Evolutionary conservation across 2,329 filamentous ascomycete species (phyloP).

Genomic region (Pyrenochaeta sp.): DNA sequence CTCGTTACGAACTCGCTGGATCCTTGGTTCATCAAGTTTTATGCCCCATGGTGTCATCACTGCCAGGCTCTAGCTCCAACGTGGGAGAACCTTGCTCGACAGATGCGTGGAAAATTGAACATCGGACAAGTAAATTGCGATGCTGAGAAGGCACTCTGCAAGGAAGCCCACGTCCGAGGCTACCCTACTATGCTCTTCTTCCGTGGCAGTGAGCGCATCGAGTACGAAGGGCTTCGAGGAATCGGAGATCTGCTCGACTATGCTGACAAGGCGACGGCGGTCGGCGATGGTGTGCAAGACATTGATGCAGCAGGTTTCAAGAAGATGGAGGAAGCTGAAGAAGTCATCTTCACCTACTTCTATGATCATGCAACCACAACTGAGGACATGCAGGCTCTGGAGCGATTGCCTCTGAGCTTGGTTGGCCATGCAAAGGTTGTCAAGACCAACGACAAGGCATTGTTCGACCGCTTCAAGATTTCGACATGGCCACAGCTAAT

Average conservation of each 20-base stretch:
- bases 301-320: conserved; percentile 80
- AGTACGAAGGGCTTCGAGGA: conserved; percentile 91
- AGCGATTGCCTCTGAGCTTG: conserved; percentile 83
- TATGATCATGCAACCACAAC: conserved; percentile 94
- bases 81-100: conserved; percentile 88
- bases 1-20: conserved; percentile 86
- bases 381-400: conserved; percentile 89
- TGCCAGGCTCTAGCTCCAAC: conserved; percentile 91
- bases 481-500: conserved; percentile 94
- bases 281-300: conserved; percentile 78
- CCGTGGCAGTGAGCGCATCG: conserved; percentile 86
- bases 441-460: conserved; percentile 80
- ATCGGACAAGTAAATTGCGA: conserved; percentile 98
- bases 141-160: conserved; percentile 83
- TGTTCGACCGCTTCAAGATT: conserved; percentile 89
- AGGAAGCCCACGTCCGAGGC: conserved; percentile 79
- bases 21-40: conserved; percentile 99
- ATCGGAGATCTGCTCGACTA: conserved; percentile 89
- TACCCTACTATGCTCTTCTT: conserved; percentile 95
- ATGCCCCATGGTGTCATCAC: conserved; percentile 95
- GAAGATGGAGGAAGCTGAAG: conserved; percentile 87
- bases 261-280: conserved; percentile 82
- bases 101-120: conserved; percentile 89
- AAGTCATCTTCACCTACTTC: conserved; percentile 97
- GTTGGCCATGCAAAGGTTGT: conserved; percentile 92